Conservation (phyloP, 805 yeast genomes). For the Torulaspora delbrueckii region DNA sequence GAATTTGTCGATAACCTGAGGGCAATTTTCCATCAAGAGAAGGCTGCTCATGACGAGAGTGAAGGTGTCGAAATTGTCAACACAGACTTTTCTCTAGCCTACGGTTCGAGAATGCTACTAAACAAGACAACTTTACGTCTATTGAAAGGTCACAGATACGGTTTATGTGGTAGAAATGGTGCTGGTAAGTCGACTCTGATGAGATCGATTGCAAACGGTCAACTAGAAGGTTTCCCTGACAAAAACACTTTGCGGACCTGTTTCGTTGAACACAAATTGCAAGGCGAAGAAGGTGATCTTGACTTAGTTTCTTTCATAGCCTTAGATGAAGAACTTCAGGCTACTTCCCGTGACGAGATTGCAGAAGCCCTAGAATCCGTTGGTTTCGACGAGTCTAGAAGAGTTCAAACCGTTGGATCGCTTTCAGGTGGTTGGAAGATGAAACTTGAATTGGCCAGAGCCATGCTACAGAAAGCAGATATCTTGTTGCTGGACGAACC, state of each 20-base stretch:
- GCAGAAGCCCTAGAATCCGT: conserved; percentile 72
- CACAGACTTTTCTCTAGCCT: conserved; percentile 91
- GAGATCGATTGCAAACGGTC: conserved; percentile 96
- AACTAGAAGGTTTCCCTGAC: conserved; percentile 95
- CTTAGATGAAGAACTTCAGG: conserved; percentile 72
- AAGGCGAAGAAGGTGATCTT: conserved; percentile 90
- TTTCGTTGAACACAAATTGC: conserved; percentile 94
- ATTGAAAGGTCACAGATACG: conserved; percentile 92
- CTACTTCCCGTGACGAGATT: conserved; percentile 64
- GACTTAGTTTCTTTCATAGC: conserved; percentile 85
- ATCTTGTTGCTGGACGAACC: conserved; percentile 94
- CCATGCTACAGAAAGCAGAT: conserved; percentile 96
- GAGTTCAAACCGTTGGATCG: conserved; percentile 87
- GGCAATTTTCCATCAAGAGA: conserved; percentile 46
- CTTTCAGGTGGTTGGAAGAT: conserved; percentile 99
- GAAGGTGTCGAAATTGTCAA: conserved; percentile 91
- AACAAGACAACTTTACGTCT: conserved; percentile 87
- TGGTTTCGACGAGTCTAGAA: conserved; percentile 88
- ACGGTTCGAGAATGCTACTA: conserved; percentile 94
- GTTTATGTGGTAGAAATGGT: conserved; percentile 97
- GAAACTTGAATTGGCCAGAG: conserved; percentile 98
- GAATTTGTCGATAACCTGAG: conserved; percentile 48
- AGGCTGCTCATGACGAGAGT: conserved; percentile 49
- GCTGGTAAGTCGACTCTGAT: conserved; percentile 97
- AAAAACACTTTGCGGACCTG: conserved; percentile 83